Base-by-base conservation (phyloP, 164 flowering plant species). In the Dillenia suffruticosa region DNA sequence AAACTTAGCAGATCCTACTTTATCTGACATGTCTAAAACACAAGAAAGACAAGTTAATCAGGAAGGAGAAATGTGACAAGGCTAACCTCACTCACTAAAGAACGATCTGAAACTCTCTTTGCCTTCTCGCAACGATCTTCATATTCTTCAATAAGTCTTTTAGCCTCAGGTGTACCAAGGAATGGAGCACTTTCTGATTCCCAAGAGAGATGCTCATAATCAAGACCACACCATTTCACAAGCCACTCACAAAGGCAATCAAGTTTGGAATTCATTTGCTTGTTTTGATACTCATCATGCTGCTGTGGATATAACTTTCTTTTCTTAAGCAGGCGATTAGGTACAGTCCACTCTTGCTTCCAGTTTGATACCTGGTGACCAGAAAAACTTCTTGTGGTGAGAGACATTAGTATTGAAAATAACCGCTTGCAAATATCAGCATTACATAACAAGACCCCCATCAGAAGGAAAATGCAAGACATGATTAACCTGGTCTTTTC, bases 151-250 rank as follows among this genome's bases (percentile, higher is more conserved):
- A 78, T 77, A 40, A 83, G 88, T 51, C 56, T 54, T 71, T 62
- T 63, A 62, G 73, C 84, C 63, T 83, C 80, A 47, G 76, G 64
- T 13, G 81, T 77, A 46, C 56, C 70, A 10, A 90, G 61, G 64
- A 79, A 77, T 15, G 80, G 5, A 61, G 84, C 64, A 78, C 68
- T 80, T 60, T 80, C 92, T 26, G 82, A 70, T 73, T 90, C 97
- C 97, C 97, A 90, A 16, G 92, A 76, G 45, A 78, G 79, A 64
- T 82, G 77, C 63, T 82, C 83, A 74, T 88, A 88, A 64, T 63
- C 84, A 75, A 90, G 90, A 63, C 90, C 85, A 65, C 64, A 54
- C 97, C 97, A 90, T 73, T 90, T 88, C 69, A 90, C 94, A 71
- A 90, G 82, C 97, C 97, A 90, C 65, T 88, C 94, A 65, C 58